Evolutionary conservation across 2,329 filamentous ascomycete species (phyloP), one percentile per base, ranked within the genome.

Genomic region (Alternaria metachromatica): DNA sequence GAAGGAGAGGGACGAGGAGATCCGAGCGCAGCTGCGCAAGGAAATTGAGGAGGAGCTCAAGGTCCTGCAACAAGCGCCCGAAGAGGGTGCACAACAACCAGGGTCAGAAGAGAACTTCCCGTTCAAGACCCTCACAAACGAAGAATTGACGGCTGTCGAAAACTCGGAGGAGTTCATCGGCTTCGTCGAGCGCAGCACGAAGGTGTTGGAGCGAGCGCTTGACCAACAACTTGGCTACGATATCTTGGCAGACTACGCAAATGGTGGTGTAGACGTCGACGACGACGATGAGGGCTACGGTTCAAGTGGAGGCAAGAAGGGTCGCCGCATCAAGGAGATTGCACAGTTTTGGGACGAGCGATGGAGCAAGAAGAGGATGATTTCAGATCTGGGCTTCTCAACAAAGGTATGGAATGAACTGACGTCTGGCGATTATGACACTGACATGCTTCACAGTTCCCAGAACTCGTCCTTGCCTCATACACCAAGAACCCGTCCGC

Each of bases 401-500:
- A 92, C 93, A 58, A 97, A 97, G 84, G 88, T 89, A 79, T 55
- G 75, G 55, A 12, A 9, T 53, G n/a, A 12, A 23, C 23, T 41
- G 5, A 25, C 50, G 25, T 28, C 11, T 41, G 7, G 9, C 25
- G 6, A 18, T 8, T 3, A 21, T 28, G n/a, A 45, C 15, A 62
- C 71, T 79, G 48, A 80, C 67, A 58, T 15, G 20, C 10, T 64
- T 11, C 64, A 18, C 68, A 89, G 84, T 97, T 96, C 75, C 93
- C 92, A 25, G 96, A 99, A 81, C 87, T 99, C 37, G 85, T 99
- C 50, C 88, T 98, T 51, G 94, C 96, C 28, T 93, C 96, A 5
- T 98, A 99, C 81, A 99, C 96, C 60, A 99, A 98, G 82, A 97
- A 97, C 77, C 93, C 95, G 6, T 92, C 95, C 8, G 94, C 96